Conservation (phyloP, 1,284 basidiomycete genomes). For the Boletus sp. region DNA sequence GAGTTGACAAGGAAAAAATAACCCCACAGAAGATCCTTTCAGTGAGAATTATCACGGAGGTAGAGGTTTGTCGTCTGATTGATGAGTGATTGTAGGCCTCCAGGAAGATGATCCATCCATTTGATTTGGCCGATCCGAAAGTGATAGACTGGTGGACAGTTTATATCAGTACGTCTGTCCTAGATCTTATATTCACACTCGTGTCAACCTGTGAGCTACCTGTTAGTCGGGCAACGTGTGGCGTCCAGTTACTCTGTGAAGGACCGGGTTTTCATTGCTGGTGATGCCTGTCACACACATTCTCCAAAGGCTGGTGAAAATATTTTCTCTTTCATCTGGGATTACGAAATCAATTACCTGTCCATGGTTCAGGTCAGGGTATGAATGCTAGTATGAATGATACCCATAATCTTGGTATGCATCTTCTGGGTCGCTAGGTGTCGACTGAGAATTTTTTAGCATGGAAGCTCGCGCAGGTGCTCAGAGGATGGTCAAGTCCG, state of each 20-base stretch:
- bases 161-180: slow-evolving; percentile 52
- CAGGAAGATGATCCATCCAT: slow-evolving; percentile 65
- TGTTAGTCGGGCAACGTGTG: slow-evolving; percentile 69
- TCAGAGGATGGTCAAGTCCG: slow-evolving; percentile 64
- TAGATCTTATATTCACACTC: not conserved
- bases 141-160: slow-evolving; percentile 78
- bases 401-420: slow-evolving; percentile 66
- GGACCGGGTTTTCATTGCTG: slow-evolving; percentile 74
- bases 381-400: slow-evolving; percentile 82
- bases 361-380: slow-evolving; percentile 42
- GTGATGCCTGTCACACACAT: slow-evolving; percentile 81
- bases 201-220: not conserved
- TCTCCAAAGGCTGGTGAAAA: slow-evolving; percentile 66
- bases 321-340: not conserved
- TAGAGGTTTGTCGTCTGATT: not conserved
- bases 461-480: slow-evolving; percentile 75
- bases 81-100: slow-evolving; percentile 43
- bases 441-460: slow-evolving; percentile 34
- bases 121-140: slow-evolving; percentile 53
- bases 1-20: slow-evolving; percentile 59
- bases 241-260: slow-evolving; percentile 61
- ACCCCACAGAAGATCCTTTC: slow-evolving; percentile 60
- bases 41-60: slow-evolving; percentile 36
- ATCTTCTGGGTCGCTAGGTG: not conserved
- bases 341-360: not conserved